phyloP scores from a whole-genome alignment of 371 early-diverging fungal genomes.

The Mortierella sp. region DNA sequence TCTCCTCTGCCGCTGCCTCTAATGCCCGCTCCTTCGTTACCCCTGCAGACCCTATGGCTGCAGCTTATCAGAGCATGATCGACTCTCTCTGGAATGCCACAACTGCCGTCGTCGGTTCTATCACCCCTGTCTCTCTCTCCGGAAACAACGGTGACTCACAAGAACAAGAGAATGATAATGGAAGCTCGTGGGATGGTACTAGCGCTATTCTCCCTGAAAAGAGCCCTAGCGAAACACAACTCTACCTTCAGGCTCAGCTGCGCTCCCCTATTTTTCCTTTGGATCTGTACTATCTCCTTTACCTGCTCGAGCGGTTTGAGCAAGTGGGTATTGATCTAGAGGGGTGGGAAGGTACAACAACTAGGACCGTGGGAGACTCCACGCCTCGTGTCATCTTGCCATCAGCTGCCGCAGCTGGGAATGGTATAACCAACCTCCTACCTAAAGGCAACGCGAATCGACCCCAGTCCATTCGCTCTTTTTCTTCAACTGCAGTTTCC shows the following conservation, averaged over 20 bases:
- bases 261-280: constrained; percentile 63
- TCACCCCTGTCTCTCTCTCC: constrained; percentile 32
- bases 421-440: no score
- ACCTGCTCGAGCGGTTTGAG: constrained; percentile 71
- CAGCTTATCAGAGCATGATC: constrained; percentile 54
- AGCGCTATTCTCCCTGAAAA: constrained; percentile 56
- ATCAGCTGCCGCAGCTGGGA: neutral
- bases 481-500: constrained; percentile 69
- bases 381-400: constrained; percentile 32
- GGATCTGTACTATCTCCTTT: constrained; percentile 72
- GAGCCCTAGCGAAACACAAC: constrained; percentile 54
- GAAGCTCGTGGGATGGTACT: constrained; percentile 60
- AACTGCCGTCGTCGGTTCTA: constrained; percentile 38
- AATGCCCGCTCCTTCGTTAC: constrained; percentile 47
- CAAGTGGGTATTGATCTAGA: constrained; percentile 69
- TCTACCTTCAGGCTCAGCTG: constrained; percentile 53
- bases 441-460: constrained; percentile 1
- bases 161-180: neutral
- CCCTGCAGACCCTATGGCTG: constrained; percentile 46
- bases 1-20: constrained; percentile 22
- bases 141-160: constrained; percentile 13
- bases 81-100: constrained; percentile 54
- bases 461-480: constrained; percentile 64
- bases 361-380: constrained; percentile 42
- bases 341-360: constrained; percentile 47